phyloP scores from a whole-genome alignment of 148 eudicot species.

The Camellia japonica region DNA sequence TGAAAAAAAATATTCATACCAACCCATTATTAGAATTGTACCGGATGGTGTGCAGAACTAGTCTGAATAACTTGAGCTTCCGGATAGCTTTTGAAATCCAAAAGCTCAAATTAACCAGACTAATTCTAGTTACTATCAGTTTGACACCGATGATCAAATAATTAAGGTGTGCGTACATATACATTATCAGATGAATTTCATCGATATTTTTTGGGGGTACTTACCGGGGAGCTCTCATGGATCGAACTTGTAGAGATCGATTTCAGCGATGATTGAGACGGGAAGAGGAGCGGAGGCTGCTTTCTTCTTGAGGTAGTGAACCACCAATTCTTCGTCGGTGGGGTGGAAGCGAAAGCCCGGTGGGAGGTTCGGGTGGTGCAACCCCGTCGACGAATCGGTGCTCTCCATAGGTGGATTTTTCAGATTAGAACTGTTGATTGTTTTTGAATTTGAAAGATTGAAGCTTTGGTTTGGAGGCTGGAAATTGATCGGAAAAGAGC shows the following conservation, averaged over 20 bases:
- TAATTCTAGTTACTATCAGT: too few relatives aligned
- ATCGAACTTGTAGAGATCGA: conserved; percentile 41
- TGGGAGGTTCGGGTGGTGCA: conserved; percentile 32
- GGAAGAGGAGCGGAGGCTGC: conserved; percentile 30
- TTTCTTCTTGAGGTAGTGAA: conserved; percentile 33
- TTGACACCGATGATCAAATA: too few relatives aligned
- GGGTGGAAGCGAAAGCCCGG: conserved; percentile 49
- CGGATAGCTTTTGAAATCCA: too few relatives aligned
- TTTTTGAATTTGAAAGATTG: neutral
- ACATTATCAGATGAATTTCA: neutral
- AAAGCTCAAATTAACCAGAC: too few relatives aligned
- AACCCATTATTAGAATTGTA: neutral
- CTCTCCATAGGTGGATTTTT: conserved; percentile 9
- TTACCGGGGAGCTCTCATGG: conserved; percentile 45
- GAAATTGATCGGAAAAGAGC: neutral
- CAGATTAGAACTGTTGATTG: too few relatives aligned
- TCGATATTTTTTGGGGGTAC: neutral
- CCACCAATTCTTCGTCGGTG: conserved; percentile 44
- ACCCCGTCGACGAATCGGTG: conserved; percentile 4
- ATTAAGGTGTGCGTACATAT: neutral
- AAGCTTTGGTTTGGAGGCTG: neutral
- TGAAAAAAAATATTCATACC: neutral
- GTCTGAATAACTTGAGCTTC: too few relatives aligned
- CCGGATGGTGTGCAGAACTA: too few relatives aligned
- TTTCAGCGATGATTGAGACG: conserved; percentile 30